Percentiles rank a stretch among this genome's conserved stretches.
Conservation (phyloP, 2,329 filamentous ascomycete genomes). For the Fusarium poae region DNA sequence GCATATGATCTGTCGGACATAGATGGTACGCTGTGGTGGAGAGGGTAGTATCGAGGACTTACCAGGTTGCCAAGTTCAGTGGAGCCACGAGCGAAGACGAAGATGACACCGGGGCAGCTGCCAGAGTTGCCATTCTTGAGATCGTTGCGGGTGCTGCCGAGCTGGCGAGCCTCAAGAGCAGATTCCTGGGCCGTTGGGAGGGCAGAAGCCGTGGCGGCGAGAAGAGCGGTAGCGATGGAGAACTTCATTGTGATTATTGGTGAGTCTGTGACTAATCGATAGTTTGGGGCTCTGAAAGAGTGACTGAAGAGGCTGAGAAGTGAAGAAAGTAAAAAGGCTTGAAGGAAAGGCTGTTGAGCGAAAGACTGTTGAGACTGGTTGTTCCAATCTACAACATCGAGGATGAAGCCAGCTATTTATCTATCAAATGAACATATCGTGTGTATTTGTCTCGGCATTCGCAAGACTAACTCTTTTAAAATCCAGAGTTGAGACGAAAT, state of each 20-base stretch:
- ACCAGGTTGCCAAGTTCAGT: slow-evolving; percentile 58
- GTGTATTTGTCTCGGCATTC: slow-evolving; percentile 1
- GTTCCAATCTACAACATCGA: neutral
- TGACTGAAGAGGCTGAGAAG: neutral
- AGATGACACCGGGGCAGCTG: slow-evolving; percentile 55
- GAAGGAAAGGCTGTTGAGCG: slow-evolving; percentile 13
- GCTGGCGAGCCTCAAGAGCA: slow-evolving; percentile 38
- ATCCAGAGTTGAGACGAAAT: slow-evolving; percentile 6
- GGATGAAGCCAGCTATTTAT: slow-evolving; percentile 22
- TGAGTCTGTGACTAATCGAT: neutral
- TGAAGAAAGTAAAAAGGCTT: slow-evolving; percentile 2
- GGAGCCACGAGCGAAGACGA: slow-evolving; percentile 58
- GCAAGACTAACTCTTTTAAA: slow-evolving; percentile 24
- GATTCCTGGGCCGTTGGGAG: slow-evolving; percentile 23
- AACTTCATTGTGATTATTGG: slow-evolving; percentile 36
- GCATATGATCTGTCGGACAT: neutral
- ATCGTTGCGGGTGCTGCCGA: slow-evolving; percentile 45
- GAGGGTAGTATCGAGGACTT: slow-evolving; percentile 5
- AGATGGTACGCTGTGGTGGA: neutral
- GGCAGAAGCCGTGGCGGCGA: slow-evolving; percentile 37
- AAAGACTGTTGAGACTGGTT: slow-evolving; percentile 23
- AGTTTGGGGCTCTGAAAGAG: slow-evolving; percentile 9
- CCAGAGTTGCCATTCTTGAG: slow-evolving; percentile 48
- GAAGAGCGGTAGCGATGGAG: slow-evolving; percentile 27
- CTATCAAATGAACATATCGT: neutral